A percentile compares a stretch with the other conserved stretches of the same genome.
Evolutionary conservation across 2,329 filamentous ascomycete genomes (phyloP).

Genomic region (Ilyonectria robusta): DNA sequence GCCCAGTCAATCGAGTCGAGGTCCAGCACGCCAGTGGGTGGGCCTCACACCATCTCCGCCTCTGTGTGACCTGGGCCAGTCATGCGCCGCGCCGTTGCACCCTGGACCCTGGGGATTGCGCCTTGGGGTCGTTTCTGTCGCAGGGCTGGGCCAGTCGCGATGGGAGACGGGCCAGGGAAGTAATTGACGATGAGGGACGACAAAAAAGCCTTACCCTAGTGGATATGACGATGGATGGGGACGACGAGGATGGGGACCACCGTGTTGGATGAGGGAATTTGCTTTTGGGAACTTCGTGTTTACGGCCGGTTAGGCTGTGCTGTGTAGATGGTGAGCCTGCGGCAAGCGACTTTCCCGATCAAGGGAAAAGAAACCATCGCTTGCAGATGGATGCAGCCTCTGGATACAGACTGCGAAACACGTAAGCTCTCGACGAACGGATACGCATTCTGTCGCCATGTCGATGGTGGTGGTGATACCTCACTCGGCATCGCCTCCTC

Average conservation of each 20-base stretch:
- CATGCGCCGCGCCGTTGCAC: slow-evolving; percentile 32
- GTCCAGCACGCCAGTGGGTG: neutral
- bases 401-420: neutral
- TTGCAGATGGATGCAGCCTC: neutral
- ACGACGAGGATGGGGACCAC: neutral
- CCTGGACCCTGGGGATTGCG: slow-evolving; percentile 39
- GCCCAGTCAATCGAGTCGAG: neutral
- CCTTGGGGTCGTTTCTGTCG: slow-evolving; percentile 27
- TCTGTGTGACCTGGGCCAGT: slow-evolving; percentile 28
- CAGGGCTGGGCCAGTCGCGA: slow-evolving; percentile 39
- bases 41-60: neutral
- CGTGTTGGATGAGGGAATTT: slow-evolving; percentile 5
- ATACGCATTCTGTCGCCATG: neutral
- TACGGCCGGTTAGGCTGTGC: slow-evolving; percentile 19
- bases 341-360: neutral
- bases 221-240: slow-evolving; percentile 3
- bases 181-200: neutral
- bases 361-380: neutral
- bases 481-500: neutral
- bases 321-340: neutral
- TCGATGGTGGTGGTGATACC: neutral
- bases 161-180: slow-evolving; percentile 31
- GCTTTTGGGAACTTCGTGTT: slow-evolving; percentile 6
- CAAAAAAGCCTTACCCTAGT: neutral
- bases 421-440: neutral